Evolutionary conservation across 257 asterid genomes (phyloP).

Genomic region (Lithospermum erythrorhizon): DNA sequence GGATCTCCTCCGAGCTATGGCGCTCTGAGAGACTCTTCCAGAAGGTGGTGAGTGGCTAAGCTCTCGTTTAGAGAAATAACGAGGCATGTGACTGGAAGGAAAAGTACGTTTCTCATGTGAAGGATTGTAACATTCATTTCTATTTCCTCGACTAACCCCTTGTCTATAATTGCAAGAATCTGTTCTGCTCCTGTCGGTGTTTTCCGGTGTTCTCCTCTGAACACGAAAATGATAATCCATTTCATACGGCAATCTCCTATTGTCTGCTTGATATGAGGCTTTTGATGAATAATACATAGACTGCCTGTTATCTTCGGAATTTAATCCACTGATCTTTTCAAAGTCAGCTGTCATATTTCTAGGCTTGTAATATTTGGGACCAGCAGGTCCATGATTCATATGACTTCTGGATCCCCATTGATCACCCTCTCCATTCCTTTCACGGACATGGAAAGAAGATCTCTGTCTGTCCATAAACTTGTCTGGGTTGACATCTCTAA

Average conservation of each 20-base stretch:
- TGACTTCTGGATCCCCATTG: slow-evolving; percentile 48
- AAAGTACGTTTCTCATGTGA: slow-evolving; percentile 27
- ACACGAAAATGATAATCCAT: slow-evolving; percentile 36
- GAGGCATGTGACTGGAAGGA: slow-evolving; percentile 29
- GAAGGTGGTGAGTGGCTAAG: slow-evolving; percentile 32
- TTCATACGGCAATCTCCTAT: slow-evolving; percentile 45
- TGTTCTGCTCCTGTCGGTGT: slow-evolving; percentile 32
- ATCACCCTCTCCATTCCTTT: slow-evolving; percentile 30
- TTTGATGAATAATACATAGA: slow-evolving; percentile 24
- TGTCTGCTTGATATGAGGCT: slow-evolving; percentile 31
- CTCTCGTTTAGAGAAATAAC: slow-evolving; percentile 39
- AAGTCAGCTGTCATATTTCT: slow-evolving; percentile 25
- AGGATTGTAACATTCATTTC: slow-evolving; percentile 30
- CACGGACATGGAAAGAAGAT: slow-evolving; percentile 26
- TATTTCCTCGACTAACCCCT: slow-evolving; percentile 30
- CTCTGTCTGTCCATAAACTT: slow-evolving; percentile 39
- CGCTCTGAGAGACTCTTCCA: slow-evolving; percentile 27
- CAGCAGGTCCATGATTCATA: slow-evolving; percentile 30
- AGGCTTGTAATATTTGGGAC: slow-evolving; percentile 35
- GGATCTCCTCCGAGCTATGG: slow-evolving; percentile 36
- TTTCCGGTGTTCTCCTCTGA: slow-evolving; percentile 29
- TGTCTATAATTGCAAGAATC: slow-evolving; percentile 32
- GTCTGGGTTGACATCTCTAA: slow-evolving; percentile 39
- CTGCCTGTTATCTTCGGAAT: slow-evolving; percentile 34
- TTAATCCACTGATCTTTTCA: slow-evolving; percentile 33